Evolutionary conservation across 1,139 yeast species (phyloP), one percentile per base, ranked within the genome.

Genomic region (Meyerozyma athensensis): DNA sequence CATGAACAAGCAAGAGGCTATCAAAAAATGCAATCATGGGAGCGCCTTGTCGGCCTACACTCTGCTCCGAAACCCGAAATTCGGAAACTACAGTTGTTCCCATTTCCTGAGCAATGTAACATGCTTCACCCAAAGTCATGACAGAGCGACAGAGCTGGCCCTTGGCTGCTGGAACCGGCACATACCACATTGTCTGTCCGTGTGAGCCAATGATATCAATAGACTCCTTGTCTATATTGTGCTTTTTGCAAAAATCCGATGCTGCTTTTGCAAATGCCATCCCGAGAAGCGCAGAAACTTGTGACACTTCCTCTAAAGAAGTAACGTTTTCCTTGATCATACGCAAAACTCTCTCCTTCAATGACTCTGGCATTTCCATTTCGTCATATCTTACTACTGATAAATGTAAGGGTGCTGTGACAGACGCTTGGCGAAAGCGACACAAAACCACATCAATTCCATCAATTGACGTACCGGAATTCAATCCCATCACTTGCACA

Each of bases 1-100:
- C 37, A 19, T 44, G 45, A 16, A 36, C 30, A 13, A 44, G 33
- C 20, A 44, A 36, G 17, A 41, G 36, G 21, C 45, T 41, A 31
- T 44, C 48, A 26, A 44, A 43, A 30, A 44, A 44, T 1, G 44
- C 47, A 7, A 42, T 39, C 41, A 43, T 43, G 4, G 48, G 48
- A 5, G 48, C 48, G 4, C 47, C 48, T 16, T 43, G 46, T 37
- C 48, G 36, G 16, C 48, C 48, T 10, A 44, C 45, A 38, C 42
- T 38, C 24, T 42, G 45, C 22, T 44, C 48, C 9, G 45, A 39
- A n/a, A 37, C 30, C 14, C 46, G 33, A 31, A 43, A 44, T 17
- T 38, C 45, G 7, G 28, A 24, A n/a, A 24, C 28, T 9, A 24
- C 28, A 4, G 47, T 42, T 7, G 36, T 41, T 10, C 34, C 35